A percentile compares a stretch with the other conserved stretches of the same genome.
Evolutionary conservation across 2,329 filamentous ascomycete genomes (phyloP).

Genomic region (Zasmidium cellare): DNA sequence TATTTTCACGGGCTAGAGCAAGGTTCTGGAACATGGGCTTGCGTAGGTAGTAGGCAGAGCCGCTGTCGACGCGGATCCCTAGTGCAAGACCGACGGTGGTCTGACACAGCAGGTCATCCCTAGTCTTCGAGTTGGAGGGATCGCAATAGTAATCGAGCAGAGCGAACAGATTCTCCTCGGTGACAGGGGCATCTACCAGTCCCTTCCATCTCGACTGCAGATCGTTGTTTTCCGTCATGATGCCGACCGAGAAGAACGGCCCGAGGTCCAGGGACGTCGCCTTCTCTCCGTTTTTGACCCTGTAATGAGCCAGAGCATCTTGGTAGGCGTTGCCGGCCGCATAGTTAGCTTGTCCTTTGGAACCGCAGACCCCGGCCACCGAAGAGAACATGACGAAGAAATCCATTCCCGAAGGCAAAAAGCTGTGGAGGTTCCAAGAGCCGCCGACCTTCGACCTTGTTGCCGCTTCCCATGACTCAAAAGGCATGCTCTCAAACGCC

Average conservation of each 20-base stretch:
- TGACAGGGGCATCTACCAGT: not conserved
- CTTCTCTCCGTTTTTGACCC: conserved; percentile 21
- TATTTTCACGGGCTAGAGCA: too few relatives aligned
- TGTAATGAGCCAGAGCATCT: conserved; percentile 25
- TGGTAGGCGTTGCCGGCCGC: conserved; percentile 23
- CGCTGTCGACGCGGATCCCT: not conserved
- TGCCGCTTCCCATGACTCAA: conserved; percentile 2
- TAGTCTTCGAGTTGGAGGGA: not conserved
- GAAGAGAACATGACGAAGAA: conserved; percentile 31
- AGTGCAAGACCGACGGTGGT: too few relatives aligned
- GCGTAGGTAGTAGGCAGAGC: too few relatives aligned
- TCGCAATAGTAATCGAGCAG: not conserved
- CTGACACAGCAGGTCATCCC: too few relatives aligned
- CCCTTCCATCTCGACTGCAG: not conserved
- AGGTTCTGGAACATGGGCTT: too few relatives aligned
- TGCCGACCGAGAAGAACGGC: conserved; percentile 11
- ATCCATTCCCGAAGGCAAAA: not conserved
- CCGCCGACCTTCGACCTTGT: conserved; percentile 29
- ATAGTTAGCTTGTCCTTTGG: conserved; percentile 21
- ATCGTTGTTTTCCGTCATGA: not conserved
- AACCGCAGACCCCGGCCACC: conserved; percentile 19
- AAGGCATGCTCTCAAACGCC: conserved; percentile 24
- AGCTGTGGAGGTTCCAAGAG: conserved; percentile 24
- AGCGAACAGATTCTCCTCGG: not conserved
- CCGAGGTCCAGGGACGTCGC: conserved; percentile 30